Evolutionary conservation across 1,284 basidiomycete genomes (phyloP).

Genomic region (Trichosporon sp.): DNA sequence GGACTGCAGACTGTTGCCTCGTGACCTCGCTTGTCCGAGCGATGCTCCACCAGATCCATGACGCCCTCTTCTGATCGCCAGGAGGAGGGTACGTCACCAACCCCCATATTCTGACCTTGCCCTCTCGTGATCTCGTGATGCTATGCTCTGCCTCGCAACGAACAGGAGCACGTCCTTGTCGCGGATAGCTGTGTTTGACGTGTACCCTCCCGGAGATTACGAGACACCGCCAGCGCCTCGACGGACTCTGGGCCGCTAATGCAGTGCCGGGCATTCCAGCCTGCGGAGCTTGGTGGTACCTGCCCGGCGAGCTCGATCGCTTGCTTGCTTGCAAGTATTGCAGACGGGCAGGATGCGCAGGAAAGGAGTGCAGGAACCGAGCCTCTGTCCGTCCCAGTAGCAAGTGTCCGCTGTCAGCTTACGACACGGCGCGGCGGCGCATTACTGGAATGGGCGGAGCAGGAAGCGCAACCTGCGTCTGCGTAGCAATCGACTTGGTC

Average conservation of each 20-base stretch:
- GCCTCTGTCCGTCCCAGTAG: neutral
- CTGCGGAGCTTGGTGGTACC: neutral
- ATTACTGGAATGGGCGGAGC: conserved; percentile 10
- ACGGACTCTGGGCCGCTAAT: neutral
- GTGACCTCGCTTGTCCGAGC: neutral
- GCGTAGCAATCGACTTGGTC: conserved; percentile 11
- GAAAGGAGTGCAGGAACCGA: neutral
- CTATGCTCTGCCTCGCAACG: too few species aligned
- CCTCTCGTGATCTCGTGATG: too few species aligned
- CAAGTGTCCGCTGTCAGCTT: neutral
- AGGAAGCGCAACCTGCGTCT: neutral
- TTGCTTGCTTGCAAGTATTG: too few species aligned
- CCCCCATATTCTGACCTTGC: neutral
- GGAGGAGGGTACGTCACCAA: neutral
- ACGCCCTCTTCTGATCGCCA: neutral
- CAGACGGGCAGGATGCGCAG: too few species aligned
- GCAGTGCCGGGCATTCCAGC: neutral
- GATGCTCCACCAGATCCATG: neutral
- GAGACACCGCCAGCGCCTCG: neutral
- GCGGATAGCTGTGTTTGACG: neutral
- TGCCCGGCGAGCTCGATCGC: neutral
- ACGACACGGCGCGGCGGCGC: neutral
- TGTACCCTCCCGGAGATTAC: neutral
- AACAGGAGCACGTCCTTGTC: neutral
- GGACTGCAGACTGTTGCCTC: neutral